A percentile compares a stretch with the other conserved stretches of the same genome.
Evolutionary conservation across 2,329 filamentous ascomycete species (phyloP).

Genomic region (Coniochaeta pulveracea): DNA sequence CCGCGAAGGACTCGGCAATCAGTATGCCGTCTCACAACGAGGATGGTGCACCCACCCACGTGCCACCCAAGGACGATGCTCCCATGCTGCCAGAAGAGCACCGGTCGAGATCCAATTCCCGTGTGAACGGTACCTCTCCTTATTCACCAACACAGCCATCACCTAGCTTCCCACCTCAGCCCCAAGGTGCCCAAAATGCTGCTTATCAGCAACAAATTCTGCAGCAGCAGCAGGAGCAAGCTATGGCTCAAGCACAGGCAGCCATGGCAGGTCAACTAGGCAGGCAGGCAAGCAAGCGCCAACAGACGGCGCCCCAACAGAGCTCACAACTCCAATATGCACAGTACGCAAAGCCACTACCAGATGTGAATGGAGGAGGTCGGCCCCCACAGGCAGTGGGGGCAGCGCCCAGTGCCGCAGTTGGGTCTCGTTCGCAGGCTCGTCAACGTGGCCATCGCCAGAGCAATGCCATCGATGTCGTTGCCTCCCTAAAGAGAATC

Average conservation of each 20-base stretch:
- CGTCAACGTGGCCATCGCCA: constrained; percentile 70
- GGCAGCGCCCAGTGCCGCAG: constrained; percentile 21
- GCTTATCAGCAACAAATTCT: constrained; percentile 51
- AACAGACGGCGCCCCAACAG: constrained; percentile 36
- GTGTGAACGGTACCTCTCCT: constrained; percentile 40
- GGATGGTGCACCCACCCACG: constrained; percentile 36
- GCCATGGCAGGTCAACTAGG: constrained; percentile 61
- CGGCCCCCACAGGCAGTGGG: constrained; percentile 24
- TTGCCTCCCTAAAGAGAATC: constrained; percentile 74
- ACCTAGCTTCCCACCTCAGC: constrained; percentile 20
- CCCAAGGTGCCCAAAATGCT: constrained; percentile 25
- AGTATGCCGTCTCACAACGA: constrained; percentile 47
- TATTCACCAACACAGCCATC: constrained; percentile 35
- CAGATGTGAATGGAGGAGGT: constrained; percentile 25
- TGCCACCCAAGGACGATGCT: constrained; percentile 39
- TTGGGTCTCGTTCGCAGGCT: constrained; percentile 48
- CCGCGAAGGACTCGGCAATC: constrained; percentile 51
- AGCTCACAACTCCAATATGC: constrained; percentile 38
- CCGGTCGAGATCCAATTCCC: constrained; percentile 58
- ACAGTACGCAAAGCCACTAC: too few species aligned
- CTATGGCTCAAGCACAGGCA: constrained; percentile 69
- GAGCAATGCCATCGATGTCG: constrained; percentile 71
- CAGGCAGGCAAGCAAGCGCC: constrained; percentile 62
- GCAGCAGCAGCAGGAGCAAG: constrained; percentile 81
- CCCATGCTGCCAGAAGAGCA: constrained; percentile 57